These are phyloP conservation scores for Trypanosoma grayi DNA, from an alignment of 208 protist species.

Conservation along the genomic window DNA sequence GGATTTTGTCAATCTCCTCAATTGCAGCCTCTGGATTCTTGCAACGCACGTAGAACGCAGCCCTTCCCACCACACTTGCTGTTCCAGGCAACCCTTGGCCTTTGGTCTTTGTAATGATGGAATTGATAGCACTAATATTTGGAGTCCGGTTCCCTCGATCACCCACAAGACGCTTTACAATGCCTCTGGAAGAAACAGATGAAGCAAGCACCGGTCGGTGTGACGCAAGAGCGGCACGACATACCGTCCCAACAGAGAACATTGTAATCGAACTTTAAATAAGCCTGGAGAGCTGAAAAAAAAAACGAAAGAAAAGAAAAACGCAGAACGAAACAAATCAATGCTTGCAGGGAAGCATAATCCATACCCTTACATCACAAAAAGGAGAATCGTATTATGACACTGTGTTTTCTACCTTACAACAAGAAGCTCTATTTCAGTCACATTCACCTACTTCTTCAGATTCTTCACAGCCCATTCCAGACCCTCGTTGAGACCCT, in stretches of 20 bases:
- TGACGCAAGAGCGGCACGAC: conserved; percentile 47
- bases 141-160: conserved; percentile 24
- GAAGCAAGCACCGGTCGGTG: conserved; percentile 70
- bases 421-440: conserved; percentile 6
- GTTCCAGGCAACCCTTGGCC: conserved; percentile 59
- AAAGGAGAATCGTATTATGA: not conserved
- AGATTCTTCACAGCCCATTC: conserved; percentile 89
- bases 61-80: conserved; percentile 48
- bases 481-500: conserved; percentile 85
- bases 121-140: conserved; percentile 64
- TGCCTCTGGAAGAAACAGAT: conserved; percentile 50
- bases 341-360: not conserved
- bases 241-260: conserved; percentile 42
- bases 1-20: conserved; percentile 49
- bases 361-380: not conserved
- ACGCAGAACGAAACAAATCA: not conserved
- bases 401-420: conserved; percentile 1
- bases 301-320: conserved; percentile 23
- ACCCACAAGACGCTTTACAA: conserved; percentile 64
- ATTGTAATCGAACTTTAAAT: conserved; percentile 28
- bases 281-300: conserved; percentile 2
- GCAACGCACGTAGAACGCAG: conserved; percentile 42
- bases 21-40: conserved; percentile 52
- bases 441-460: conserved; percentile 50
- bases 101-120: conserved; percentile 68